Conservation (phyloP, 2,329 filamentous ascomycete species). For the Fusarium nisikadoi region DNA sequence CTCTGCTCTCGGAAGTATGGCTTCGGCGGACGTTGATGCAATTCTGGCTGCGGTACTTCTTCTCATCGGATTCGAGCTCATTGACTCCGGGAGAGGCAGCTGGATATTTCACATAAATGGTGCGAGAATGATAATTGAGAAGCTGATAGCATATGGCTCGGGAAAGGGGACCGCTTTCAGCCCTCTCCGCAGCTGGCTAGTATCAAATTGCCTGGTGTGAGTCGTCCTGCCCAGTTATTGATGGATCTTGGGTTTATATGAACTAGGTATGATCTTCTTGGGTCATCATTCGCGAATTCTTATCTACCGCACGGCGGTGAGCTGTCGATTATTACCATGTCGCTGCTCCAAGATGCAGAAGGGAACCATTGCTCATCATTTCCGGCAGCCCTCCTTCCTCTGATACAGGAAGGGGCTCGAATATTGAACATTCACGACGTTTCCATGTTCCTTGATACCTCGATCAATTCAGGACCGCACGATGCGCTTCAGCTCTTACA, state of each 20-base stretch:
- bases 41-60: not conserved
- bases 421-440: not conserved
- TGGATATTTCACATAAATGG: not conserved
- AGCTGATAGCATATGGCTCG: fast-evolving
- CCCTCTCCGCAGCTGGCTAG: not conserved
- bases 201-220: not conserved
- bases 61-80: not conserved
- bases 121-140: not conserved
- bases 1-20: not conserved
- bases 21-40: not conserved
- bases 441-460: fast-evolving
- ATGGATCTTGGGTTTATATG: fast-evolving
- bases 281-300: not conserved
- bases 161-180: not conserved
- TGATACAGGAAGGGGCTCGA: not conserved
- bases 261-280: not conserved
- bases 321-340: not conserved
- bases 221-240: fast-evolving
- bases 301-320: not conserved
- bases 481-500: not conserved
- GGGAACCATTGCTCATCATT: not conserved
- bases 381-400: not conserved
- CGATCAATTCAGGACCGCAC: fast-evolving
- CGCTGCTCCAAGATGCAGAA: not conserved
- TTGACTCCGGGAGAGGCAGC: not conserved